Base-by-base conservation (phyloP, 495 filamentous ascomycete genomes). In the Aspergillus asperescens region DNA sequence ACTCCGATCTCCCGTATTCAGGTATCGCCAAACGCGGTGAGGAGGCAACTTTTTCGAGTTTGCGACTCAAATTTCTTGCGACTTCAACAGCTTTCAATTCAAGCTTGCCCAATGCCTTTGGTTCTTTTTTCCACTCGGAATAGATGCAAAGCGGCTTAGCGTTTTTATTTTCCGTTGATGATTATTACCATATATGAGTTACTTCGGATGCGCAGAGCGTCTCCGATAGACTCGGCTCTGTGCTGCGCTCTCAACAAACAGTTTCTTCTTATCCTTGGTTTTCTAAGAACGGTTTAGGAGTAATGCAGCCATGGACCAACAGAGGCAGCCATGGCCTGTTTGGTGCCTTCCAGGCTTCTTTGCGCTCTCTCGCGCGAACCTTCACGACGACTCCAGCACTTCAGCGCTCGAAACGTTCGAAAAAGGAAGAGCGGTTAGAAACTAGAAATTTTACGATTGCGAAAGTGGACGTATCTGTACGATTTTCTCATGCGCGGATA, bases 291-390 rank as follows among this genome's bases (percentile, higher is more conserved):
- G 9, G 7, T n/a, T 15, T 24, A 23, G 18, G 15, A 47, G 42
- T 47, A 56, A 75, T 73, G 72, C 69, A 65, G 65, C 44, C 55
- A 73, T 73, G 73, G 70, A 57, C 58, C 22, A 58, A 52, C 55
- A 55, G 55, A 62, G 59, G 62, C 65, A 68, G 64, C 38, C 60
- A 52, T 22, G 69, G 68, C 61, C 62, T 76, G 23, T 58, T 66
- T 50, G 66, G 68, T 50, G 54, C 62, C 13, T 58, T 68, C 29
- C 65, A 63, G 45, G 50, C 66, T 27, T 52, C 61, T 18, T 40
- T 60, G 35, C 59, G 55, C 47, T 56, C 60, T 12, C 48, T 56
- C 19, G 42, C 54, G 41, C 65, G 69, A 40, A 50, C 59, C 8
- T 76, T 76, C 48, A 49, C 69, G 7, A 70, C 68, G 5, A 66